Evolutionary conservation across 2,329 filamentous ascomycete species (phyloP), one percentile per base, ranked within the genome.

Genomic region (Neofusicoccum ribis): DNA sequence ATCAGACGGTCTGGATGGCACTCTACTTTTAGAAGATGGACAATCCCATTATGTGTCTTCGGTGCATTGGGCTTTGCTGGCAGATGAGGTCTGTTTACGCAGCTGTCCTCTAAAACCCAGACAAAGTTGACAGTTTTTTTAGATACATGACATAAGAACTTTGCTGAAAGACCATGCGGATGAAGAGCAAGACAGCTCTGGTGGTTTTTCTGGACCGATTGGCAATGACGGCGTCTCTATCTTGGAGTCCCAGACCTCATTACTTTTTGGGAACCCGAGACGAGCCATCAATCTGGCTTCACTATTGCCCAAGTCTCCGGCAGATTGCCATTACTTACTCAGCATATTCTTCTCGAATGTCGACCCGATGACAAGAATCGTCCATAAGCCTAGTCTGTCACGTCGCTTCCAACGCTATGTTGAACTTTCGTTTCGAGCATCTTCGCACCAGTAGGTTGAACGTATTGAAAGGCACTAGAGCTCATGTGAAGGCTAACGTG

Each of bases 111-210:
- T 15, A 15, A 31, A 15, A 31, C 43, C 3, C 54, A 15, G 7
- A 27, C 7, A 12, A 39, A 37, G 9, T 41, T 17, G 43, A 31
- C 37, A 43, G 1, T 15, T 15, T 41, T 41, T 46, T 20, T 34
- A 77, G 76, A 76, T 78, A 8, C 75, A 77, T 70, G 76, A 78
- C 60, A 78, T 78, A 62, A 78, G 77, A 64, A 74, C 75, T 7
- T 67, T 78, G 8, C 67, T 78, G 14, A 72, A 73, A 7, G 64
- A 65, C n/a, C 31, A 47, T 34, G 39, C 63, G 5, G 56, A 56
- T 4, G 34, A 65, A 39, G 64, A 65, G 17, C n/a, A 17, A 14
- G 56, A 31, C 5, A 73, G 69, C 20, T 64, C 77, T 5, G 15
- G 4, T 4, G 15, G 27, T 12, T 2, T 9, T 7, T 5, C 15